Base-by-base conservation (phyloP, 306 rosid species). In the Neltuma alba region DNA sequence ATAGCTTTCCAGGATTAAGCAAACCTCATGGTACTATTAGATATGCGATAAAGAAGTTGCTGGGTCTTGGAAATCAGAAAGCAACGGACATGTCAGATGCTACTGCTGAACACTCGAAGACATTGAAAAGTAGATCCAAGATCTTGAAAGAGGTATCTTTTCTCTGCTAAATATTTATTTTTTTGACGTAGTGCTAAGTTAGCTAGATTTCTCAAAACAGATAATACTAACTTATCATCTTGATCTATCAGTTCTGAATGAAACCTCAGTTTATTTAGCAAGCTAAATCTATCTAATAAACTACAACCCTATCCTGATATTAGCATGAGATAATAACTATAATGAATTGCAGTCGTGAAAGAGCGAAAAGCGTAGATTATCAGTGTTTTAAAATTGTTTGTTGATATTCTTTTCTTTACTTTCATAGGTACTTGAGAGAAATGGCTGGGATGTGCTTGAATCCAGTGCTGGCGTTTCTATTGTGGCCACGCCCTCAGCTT, bases 381-480 rank as follows among this genome's bases (percentile, higher is more conserved):
- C 27, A 27, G 14, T 18, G 16, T 38, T 58, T 11, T 55, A 7
- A 36, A 23, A 13, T 10, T 25, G 4, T 21, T 58, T 55, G 2
- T 67, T 67, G 38, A 54, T 63, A 13, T 38, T 63, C 13, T 8
- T 67, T 37, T 3, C 1, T 0, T 36, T 80, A n/a, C 67, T 82
- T 70, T 75, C 52, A 23, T 75, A 93, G 99, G 87, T 79, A 25
- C 90, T 95, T 73, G 90, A 89, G 91, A 88, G 80, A 40, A 83
- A 86, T 76, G 98, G 98, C 36, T 95, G 99, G 99, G 98, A 93
- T 11, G 96, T 90, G 79, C 86, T 95, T 52, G 91, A 93, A 83
- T 82, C 97, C 50, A 69, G 72, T 27, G 93, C 87, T 23, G 99
- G 99, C 50, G 84, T 91, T 73, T 95, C 98, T 66, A 80, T 91